These are phyloP conservation scores for Monascus purpureus DNA, from an alignment of 495 filamentous ascomycete species.

Conservation along the genomic window DNA sequence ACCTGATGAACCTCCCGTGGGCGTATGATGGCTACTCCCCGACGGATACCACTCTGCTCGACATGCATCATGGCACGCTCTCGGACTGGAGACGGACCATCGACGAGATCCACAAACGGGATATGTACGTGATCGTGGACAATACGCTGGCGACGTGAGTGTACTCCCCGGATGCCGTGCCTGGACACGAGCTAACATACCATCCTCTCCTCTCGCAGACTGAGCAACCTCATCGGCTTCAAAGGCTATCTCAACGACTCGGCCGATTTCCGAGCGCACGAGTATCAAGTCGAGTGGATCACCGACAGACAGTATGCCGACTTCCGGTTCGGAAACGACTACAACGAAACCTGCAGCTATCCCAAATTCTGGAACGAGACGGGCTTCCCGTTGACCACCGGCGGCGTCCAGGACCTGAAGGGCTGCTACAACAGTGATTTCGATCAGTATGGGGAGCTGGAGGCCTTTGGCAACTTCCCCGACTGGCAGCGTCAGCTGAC, in stretches of 20 bases:
- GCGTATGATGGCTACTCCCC: conserved; percentile 53
- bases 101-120: conserved; percentile 46
- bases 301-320: conserved; percentile 43
- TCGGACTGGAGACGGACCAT: conserved; percentile 49
- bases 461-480: conserved; percentile 53
- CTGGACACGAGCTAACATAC: neutral
- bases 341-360: conserved; percentile 46
- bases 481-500: conserved; percentile 56
- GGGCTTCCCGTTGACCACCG: conserved; percentile 36
- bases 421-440: conserved; percentile 61
- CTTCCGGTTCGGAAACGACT: conserved; percentile 44
- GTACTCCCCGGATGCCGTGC: neutral
- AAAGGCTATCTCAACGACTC: conserved; percentile 51
- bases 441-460: conserved; percentile 55
- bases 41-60: conserved; percentile 55
- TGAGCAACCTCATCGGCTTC: conserved; percentile 59
- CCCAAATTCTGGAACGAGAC: conserved; percentile 55
- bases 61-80: conserved; percentile 55
- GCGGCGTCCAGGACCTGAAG: conserved; percentile 28
- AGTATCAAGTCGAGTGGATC: conserved; percentile 49
- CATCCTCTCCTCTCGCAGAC: neutral
- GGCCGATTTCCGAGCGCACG: conserved; percentile 41
- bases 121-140: conserved; percentile 61
- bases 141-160: conserved; percentile 58
- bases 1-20: conserved; percentile 63